These are phyloP conservation scores for Curvularia sp. DNA, from an alignment of 2,329 filamentous ascomycete genomes.

Conservation along the genomic window DNA sequence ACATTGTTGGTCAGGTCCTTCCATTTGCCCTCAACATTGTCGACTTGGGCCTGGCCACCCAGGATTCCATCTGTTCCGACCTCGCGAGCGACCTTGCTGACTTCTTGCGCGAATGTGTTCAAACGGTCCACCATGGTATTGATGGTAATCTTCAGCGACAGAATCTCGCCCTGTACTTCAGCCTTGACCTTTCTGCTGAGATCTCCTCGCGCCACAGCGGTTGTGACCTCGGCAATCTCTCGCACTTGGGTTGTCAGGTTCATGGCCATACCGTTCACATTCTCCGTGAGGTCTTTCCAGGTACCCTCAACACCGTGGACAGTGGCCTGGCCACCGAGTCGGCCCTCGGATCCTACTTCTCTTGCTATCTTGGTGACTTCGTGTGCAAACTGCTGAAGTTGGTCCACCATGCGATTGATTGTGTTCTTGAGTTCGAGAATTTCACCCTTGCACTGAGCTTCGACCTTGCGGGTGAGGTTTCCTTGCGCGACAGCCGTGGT, in stretches of 20 bases:
- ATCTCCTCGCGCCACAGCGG: slow-evolving; percentile 60
- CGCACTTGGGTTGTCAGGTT: slow-evolving; percentile 60
- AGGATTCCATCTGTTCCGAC: slow-evolving; percentile 69
- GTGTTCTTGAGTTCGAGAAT: slow-evolving; percentile 60
- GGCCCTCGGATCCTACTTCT: slow-evolving; percentile 61
- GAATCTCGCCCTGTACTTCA: slow-evolving; percentile 60
- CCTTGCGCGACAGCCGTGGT: slow-evolving; percentile 61
- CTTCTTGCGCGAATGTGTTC: slow-evolving; percentile 69
- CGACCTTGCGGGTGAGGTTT: slow-evolving; percentile 60
- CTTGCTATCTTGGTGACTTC: slow-evolving; percentile 61
- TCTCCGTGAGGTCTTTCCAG: slow-evolving; percentile 62
- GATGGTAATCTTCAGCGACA: slow-evolving; percentile 81
- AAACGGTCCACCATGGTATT: slow-evolving; percentile 72
- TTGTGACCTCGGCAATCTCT: slow-evolving; percentile 62
- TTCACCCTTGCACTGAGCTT: slow-evolving; percentile 60
- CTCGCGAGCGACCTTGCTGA: slow-evolving; percentile 70
- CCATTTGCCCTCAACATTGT: slow-evolving; percentile 72
- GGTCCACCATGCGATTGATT: slow-evolving; percentile 62
- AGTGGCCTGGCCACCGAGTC: slow-evolving; percentile 60
- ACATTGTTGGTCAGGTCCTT: slow-evolving; percentile 71
- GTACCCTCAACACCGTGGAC: slow-evolving; percentile 62
- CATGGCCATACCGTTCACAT: slow-evolving; percentile 62
- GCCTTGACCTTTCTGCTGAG: slow-evolving; percentile 61
- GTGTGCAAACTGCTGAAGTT: slow-evolving; percentile 60
- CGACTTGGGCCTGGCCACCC: slow-evolving; percentile 69